Evolutionary conservation across 2,329 filamentous ascomycete genomes (phyloP).

Genomic region (Akanthomyces uredinophilus): DNA sequence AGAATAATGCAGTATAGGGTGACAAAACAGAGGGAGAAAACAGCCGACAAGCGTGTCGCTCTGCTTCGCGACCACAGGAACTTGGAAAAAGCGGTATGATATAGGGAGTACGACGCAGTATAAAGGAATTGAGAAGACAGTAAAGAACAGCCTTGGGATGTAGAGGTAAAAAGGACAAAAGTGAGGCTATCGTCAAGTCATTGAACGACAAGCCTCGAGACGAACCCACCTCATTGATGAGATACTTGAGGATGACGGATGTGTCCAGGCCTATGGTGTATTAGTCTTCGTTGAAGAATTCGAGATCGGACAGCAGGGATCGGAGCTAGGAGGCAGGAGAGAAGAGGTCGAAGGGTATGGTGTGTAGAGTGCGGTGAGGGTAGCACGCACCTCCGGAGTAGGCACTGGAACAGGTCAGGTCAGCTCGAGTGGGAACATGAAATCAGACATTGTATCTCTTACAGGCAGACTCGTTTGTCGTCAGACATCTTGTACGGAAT

Average conservation of each 20-base stretch:
- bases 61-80: no score
- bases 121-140: not conserved
- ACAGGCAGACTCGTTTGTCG: slow-evolving; percentile 15
- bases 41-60: not conserved
- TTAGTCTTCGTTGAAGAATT: not conserved
- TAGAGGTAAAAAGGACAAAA: not conserved
- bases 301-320: not conserved
- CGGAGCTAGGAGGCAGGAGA: not conserved
- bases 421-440: slow-evolving; percentile 6
- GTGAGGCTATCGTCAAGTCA: not conserved
- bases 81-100: no score
- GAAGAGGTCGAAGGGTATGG: not conserved
- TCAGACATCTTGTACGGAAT: slow-evolving; percentile 13
- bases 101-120: not conserved
- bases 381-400: slow-evolving; percentile 15
- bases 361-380: not conserved
- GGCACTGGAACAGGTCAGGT: slow-evolving; percentile 11
- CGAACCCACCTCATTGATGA: slow-evolving; percentile 26
- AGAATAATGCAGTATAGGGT: not conserved
- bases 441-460: slow-evolving; percentile 4
- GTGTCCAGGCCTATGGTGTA: slow-evolving; percentile 34
- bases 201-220: not conserved
- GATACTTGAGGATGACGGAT: slow-evolving; percentile 37
- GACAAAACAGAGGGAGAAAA: not conserved
- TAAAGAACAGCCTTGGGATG: not conserved